A percentile compares a stretch with the other conserved stretches of the same genome.
phyloP scores from a whole-genome alignment of 768 basidiomycete species.

The Chalciporus sphaerocephalus region DNA sequence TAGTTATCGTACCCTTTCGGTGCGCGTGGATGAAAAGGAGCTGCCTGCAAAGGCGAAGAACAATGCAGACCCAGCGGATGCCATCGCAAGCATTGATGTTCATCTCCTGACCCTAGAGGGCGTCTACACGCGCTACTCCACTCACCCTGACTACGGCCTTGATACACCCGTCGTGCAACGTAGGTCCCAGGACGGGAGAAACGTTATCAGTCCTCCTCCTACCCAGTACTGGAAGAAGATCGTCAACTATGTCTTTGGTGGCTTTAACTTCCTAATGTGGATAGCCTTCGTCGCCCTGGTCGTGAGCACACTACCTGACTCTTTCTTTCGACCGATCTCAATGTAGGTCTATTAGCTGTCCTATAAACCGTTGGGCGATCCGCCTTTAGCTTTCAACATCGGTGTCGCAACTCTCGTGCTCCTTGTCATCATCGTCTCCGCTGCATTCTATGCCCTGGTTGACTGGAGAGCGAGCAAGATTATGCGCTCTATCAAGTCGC shows the following conservation, averaged over 20 bases:
- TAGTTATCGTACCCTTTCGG: conserved; percentile 42
- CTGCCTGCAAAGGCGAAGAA: conserved; percentile 15
- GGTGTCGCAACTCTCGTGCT: conserved; percentile 46
- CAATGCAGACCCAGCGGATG: conserved; percentile 32
- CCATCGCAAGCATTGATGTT: conserved; percentile 44
- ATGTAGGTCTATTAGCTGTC: conserved; percentile 37
- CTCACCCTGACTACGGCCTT: conserved; percentile 40
- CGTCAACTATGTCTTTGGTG: conserved; percentile 50
- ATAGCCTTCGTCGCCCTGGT: conserved; percentile 45
- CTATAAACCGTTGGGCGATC: conserved; percentile 45
- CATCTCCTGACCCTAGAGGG: conserved; percentile 42
- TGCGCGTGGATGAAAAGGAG: conserved; percentile 35
- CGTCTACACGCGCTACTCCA: conserved; percentile 43
- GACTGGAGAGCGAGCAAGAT: conserved; percentile 46
- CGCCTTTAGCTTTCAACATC: conserved; percentile 40
- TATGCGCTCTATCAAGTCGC: conserved; percentile 52
- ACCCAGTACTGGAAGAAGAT: conserved; percentile 47
- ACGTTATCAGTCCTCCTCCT: conserved; percentile 45
- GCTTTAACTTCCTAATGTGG: conserved; percentile 54
- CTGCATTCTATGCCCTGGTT: conserved; percentile 45
- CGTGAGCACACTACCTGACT: conserved; percentile 24
- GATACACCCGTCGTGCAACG: conserved; percentile 40
- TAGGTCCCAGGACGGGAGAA: conserved; percentile 36
- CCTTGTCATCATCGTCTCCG: conserved; percentile 37
- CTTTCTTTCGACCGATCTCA: neutral